phyloP scores from a whole-genome alignment of 345 rosid species.

The Salix udensis region DNA sequence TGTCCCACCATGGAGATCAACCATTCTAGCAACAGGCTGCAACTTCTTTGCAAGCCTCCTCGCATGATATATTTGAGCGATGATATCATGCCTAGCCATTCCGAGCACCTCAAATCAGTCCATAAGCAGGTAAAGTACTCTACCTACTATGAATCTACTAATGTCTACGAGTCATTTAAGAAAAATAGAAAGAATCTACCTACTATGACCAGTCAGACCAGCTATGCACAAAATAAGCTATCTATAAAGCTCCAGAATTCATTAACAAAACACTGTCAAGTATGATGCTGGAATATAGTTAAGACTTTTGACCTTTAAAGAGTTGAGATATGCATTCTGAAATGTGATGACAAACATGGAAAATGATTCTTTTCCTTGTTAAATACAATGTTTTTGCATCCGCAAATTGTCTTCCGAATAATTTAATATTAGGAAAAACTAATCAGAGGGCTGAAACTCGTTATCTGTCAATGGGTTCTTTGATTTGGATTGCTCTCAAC shows the following conservation, averaged over 20 bases:
- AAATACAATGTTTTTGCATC: not conserved
- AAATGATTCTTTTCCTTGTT: not conserved
- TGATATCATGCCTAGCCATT: conserved; percentile 69
- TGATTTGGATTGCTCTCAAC: not conserved
- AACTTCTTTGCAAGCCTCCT: conserved; percentile 79
- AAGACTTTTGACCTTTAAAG: not conserved
- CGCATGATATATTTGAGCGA: conserved; percentile 84
- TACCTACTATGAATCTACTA: not conserved
- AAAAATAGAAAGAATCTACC: not conserved
- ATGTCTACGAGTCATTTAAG: not conserved
- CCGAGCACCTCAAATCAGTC: conserved; percentile 18
- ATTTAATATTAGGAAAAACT: no score
- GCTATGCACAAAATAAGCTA: not conserved
- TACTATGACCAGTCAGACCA: not conserved
- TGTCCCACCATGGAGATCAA: conserved; percentile 97
- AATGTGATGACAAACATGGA: not conserved
- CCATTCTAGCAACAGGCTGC: conserved; percentile 80
- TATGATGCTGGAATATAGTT: not conserved
- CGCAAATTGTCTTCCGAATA: not conserved
- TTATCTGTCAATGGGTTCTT: not conserved
- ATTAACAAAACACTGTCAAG: not conserved
- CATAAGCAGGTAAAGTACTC: conserved; percentile 10
- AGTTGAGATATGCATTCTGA: not conserved
- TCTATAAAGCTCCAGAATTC: not conserved
- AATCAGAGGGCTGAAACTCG: not conserved